phyloP scores from a whole-genome alignment of 1,284 basidiomycete species.

The Garcileccinum viscosum region DNA sequence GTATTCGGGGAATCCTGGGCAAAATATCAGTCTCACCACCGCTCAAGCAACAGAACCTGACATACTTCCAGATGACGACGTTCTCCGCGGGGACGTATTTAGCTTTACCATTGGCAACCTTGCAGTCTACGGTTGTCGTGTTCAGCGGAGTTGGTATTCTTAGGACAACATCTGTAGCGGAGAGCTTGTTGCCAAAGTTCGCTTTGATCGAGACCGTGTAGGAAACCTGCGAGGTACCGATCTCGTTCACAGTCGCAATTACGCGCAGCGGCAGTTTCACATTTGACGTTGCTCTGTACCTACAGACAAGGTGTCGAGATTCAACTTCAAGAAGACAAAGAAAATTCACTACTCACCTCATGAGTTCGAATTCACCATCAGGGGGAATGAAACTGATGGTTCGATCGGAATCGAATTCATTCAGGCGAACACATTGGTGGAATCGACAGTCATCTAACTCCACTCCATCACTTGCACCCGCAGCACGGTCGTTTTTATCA shows the following conservation, averaged over 20 bases:
- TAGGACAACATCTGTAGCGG: constrained; percentile 90
- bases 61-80: constrained; percentile 96
- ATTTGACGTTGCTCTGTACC: constrained; percentile 95
- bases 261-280: constrained; percentile 93
- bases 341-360: constrained; percentile 65
- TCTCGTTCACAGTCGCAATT: constrained; percentile 91
- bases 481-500: constrained; percentile 80
- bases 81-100: constrained; percentile 98
- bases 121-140: constrained; percentile 90
- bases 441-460: constrained; percentile 98
- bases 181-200: constrained; percentile 90
- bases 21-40: constrained; percentile 9
- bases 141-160: constrained; percentile 96
- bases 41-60: constrained; percentile 23
- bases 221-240: constrained; percentile 89
- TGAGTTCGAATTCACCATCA: constrained; percentile 98
- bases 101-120: constrained; percentile 91
- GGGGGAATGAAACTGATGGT: constrained; percentile 98
- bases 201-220: constrained; percentile 91
- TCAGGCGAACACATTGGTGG: constrained; percentile 96
- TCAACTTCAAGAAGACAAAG: constrained; percentile 6
- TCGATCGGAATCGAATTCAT: constrained; percentile 91
- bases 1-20: constrained; percentile 85
- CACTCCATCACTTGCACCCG: constrained; percentile 73
- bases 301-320: constrained; percentile 38